Evolutionary conservation across 2,329 filamentous ascomycete genomes (phyloP), one percentile per base, ranked within the genome.

Genomic region (Monascus ruber): DNA sequence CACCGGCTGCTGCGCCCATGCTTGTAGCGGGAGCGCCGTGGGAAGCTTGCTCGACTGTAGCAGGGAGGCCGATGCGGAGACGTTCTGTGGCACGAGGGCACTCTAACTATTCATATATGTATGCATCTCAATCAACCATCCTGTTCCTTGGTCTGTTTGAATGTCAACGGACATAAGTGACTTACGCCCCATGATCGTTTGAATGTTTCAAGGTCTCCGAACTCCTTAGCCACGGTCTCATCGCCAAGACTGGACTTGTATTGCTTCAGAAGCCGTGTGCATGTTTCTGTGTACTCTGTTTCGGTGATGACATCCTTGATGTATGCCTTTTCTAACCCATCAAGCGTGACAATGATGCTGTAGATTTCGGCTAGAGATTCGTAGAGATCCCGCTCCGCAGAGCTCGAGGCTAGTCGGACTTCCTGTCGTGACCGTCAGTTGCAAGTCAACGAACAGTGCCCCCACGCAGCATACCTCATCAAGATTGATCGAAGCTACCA

Each of bases 321-420:
- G 57, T 94, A 98, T 0, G 89, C 93, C 62, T 93, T 94, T 56
- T 98, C 91, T 1, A 98, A 76, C 47, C 93, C 87, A 58, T 98
- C 91, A 3, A 98, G 72, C 0, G 91, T 96, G 45, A 95, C 77
- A 31, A 98, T 89, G 49, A 98, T 96, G 66, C 88, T 94, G 65
- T 96, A 98, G 24, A 98, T 81, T 64, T 98, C 91, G 40, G 89
- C 91, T 9, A 98, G 77, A 1, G 91, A 96, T 57, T 96, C 91
- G 61, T 95, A 86, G 1, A 96, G 72, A 58, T 98, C 88, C 44
- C 89, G 81, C 66, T 96, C 89, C 32, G 85, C 82, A 50, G 84
- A 80, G 24, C 82, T 93, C 31, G 85, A 81, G 36, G 86, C 79
- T 43, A 98, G 76, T 64, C 94, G 94, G 51, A 95, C 87, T 72